Evolutionary conservation across 768 basidiomycete genomes (phyloP), one percentile per base, ranked within the genome.

Genomic region (Mycena olivaceomarginata): DNA sequence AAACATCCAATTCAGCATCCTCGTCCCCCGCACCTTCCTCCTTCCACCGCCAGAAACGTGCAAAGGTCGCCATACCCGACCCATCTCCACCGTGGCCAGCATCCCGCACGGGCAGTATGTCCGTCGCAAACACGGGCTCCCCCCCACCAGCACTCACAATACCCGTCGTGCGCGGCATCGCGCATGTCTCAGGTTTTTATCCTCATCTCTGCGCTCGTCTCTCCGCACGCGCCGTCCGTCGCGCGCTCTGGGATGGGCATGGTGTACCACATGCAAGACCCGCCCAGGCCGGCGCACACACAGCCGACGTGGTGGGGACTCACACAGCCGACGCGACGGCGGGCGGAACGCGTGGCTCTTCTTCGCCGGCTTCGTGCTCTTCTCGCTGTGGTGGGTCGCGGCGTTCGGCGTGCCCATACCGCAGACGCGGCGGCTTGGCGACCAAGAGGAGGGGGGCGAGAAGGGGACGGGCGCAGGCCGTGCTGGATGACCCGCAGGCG

Each of bases 401-500:
- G 87, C 87, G 10, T 89, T 89, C 72, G 75, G 80, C 20, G 82
- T 88, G 64, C 86, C 87, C 37, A 90, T 94, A 13, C 94, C 93
- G 15, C 85, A 83, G 80, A 96, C 95, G 37, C 88, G 95, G 81
- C 87, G 88, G 48, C 88, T 94, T 22, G 94, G 91, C 25, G 74
- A 41, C 25, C 87, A 87, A 68, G 85, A 81, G 63, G 94, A 95
- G 85, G 95, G 95, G 3, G 31, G 3, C 31, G 31, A 31, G 31
- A 31, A 31, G 31, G 31, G 71, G 92, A 87, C 51, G 87, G 87
- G 46, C 93, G 82, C 93, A 87, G 22, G 94, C 95, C 18, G 87
- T 93, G 40, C 86, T 95, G 64, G 94, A 95, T 81, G 94, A 96
- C 84, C 95, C 95, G 39, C 95, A 96, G 82, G 90, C 95, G 71